Base-by-base conservation (phyloP, 108 stramenopile species). In the Skeletonema marinoi region DNA sequence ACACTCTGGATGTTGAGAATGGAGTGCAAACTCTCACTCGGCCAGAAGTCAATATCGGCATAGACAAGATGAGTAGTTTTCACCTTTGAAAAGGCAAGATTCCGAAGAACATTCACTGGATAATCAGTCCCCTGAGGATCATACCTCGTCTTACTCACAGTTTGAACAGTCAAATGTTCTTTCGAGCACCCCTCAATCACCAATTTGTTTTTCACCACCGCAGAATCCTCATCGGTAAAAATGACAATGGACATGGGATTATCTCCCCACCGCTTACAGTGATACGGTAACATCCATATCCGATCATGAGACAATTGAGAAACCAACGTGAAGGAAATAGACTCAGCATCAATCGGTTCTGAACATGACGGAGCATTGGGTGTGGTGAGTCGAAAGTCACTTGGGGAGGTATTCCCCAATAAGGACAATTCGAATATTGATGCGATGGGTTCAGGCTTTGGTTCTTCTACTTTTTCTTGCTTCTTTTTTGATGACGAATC, bases 41-140 rank as follows among this genome's bases (percentile, higher is more conserved):
- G 83, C 96, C 96, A 96, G 77, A 96, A 94, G 75, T 97, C 97
- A 36, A 97, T 87, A 80, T 97, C 97, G 14, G 89, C 82, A 67
- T 94, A 94, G 3, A 96, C 71, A 64, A 95, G 82, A 78, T 93
- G 90, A 4, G 91, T 72, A 0, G 92, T 93, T 48, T 48, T 65
- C 13, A 96, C 94, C 13, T 36, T 58, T 6, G 70, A 61, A 30
- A 96, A 73, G 32, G 96, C 97, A 66, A 90, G 68, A 70, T 96
- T 98, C 6, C 97, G 89, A 60, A 98, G 71, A 0, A 85, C 44
- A 78, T 98, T 98, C 80, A 97, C 95, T 14, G 97, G 97, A 78
- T 96, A 98, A 32, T 94, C 89, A 9, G 73, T 86, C 30, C 85
- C 78, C 9, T 39, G 39, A 46, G 80, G 75, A 78, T 87, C 76